Evolutionary conservation across 768 basidiomycete genomes (phyloP), one percentile per base, ranked within the genome.

Genomic region (Serpula lacrymans): DNA sequence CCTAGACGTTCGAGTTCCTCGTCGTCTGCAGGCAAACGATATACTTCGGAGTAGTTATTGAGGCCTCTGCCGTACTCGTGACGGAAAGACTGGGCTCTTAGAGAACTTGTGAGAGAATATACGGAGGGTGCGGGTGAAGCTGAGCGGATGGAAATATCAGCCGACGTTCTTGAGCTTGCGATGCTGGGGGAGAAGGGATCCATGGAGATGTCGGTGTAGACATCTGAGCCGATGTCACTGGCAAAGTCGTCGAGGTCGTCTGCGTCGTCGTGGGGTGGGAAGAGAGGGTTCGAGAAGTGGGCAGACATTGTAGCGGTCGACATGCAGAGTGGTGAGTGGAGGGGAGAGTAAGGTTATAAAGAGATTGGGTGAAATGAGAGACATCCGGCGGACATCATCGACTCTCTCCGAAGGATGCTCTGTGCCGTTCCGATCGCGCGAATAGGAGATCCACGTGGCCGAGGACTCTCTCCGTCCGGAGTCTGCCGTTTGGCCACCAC

Each of bases 31-130:
- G 88, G 84, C 20, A 90, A 67, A 30, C 74, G 74, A 53, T 90
- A 90, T 2, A 89, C 72, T 32, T 88, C 84, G 2, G 87, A 88
- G 48, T 84, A 83, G 47, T 79, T 87, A 63, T 88, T 88, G 31
- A 89, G 57, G 23, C 69, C 73, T 29, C 87, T 70, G 0, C 86
- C 87, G 42, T 77, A 81, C 53, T 88, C 84, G 21, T 78, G 71
- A 39, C 70, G 73, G 61, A 78, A 80, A 1, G 78, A 72, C 25
- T 73, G 68, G 12, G 71, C 75, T 18, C 74, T 76, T 33, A 85
- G 49, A 0, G 82, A 82, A 51, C 74, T 80, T 0, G 81, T 80
- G 54, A 87, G 56, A 1, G 85, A 87, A 53, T 75, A 70, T 6
- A 89, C 74, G 18, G 87, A 88, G 6, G 80, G 82, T 10, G 63